Conservation (phyloP, 257 asterid genomes). For the Solanum verrucosum region DNA sequence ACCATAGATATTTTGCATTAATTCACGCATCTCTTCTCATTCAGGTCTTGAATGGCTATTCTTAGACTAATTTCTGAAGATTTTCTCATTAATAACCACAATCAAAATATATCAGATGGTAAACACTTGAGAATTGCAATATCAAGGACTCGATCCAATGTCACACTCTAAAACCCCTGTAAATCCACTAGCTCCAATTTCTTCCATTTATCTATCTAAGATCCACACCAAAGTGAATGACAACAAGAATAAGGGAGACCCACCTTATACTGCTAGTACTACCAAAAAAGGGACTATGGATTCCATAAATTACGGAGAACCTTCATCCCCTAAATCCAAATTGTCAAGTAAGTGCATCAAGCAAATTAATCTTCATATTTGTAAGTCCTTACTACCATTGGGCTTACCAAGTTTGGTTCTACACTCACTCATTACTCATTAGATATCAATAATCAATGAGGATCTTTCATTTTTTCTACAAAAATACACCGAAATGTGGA, state of each 20-base stretch:
- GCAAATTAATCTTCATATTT: neutral
- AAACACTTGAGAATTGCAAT: neutral
- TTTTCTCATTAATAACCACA: neutral
- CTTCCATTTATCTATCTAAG: neutral
- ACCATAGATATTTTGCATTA: neutral
- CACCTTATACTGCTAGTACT: neutral
- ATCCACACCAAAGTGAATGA: neutral
- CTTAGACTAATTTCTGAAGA: neutral
- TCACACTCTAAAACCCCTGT: neutral
- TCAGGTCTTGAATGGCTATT: neutral
- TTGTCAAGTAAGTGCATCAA: neutral
- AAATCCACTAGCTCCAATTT: neutral
- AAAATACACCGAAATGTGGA: neutral
- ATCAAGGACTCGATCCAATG: neutral
- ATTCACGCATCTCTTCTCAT: neutral
- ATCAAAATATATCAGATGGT: neutral
- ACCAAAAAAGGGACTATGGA: neutral
- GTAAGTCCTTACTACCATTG: too few species aligned
- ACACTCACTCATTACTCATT: neutral
- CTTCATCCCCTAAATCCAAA: neutral
- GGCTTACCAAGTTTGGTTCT: neutral
- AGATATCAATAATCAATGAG: neutral
- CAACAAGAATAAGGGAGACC: neutral
- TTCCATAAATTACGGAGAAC: neutral
- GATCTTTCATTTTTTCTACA: neutral